Evolutionary conservation across 768 basidiomycete genomes (phyloP).

Genomic region (Boletus sp.): DNA sequence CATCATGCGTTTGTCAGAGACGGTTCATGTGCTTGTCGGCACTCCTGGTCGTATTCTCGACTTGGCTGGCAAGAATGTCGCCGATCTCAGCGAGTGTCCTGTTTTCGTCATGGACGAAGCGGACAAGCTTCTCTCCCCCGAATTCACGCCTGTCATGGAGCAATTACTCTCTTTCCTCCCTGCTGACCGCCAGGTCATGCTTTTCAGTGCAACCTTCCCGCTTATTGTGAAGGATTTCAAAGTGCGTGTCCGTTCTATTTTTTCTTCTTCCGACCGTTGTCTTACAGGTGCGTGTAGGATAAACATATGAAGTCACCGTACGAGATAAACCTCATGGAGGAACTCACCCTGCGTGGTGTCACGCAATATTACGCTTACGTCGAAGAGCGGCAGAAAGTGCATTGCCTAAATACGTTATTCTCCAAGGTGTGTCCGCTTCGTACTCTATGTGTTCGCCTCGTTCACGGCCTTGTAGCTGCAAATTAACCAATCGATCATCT

Average conservation of each 20-base stretch:
- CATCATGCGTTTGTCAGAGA: slow-evolving; percentile 85
- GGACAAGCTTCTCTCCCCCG: slow-evolving; percentile 94
- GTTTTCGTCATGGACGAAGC: slow-evolving; percentile 99
- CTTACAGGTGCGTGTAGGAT: slow-evolving; percentile 49
- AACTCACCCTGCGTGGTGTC: slow-evolving; percentile 96
- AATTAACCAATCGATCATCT: slow-evolving; percentile 99
- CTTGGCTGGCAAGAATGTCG: slow-evolving; percentile 87
- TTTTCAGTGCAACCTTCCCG: slow-evolving; percentile 99
- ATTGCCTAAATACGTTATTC: slow-evolving; percentile 99
- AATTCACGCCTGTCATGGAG: slow-evolving; percentile 99
- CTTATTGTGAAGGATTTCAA: slow-evolving; percentile 99
- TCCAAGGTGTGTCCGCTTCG: slow-evolving; percentile 64
- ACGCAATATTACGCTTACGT: slow-evolving; percentile 99
- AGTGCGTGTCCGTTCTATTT: slow-evolving; percentile 38
- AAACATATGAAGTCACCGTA: slow-evolving; percentile 95
- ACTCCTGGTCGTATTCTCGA: slow-evolving; percentile 97
- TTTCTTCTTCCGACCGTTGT: neutral
- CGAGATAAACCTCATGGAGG: slow-evolving; percentile 99
- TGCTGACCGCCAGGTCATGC: slow-evolving; percentile 89
- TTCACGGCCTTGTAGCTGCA: slow-evolving; percentile 61
- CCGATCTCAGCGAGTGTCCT: slow-evolving; percentile 90
- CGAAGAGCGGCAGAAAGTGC: slow-evolving; percentile 98
- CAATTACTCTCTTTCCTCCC: slow-evolving; percentile 86
- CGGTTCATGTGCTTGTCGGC: slow-evolving; percentile 94
- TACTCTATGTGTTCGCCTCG: neutral